Base-by-base conservation (phyloP, 108 stramenopile genomes). In the Cyclostephanos invisitatus region DNA sequence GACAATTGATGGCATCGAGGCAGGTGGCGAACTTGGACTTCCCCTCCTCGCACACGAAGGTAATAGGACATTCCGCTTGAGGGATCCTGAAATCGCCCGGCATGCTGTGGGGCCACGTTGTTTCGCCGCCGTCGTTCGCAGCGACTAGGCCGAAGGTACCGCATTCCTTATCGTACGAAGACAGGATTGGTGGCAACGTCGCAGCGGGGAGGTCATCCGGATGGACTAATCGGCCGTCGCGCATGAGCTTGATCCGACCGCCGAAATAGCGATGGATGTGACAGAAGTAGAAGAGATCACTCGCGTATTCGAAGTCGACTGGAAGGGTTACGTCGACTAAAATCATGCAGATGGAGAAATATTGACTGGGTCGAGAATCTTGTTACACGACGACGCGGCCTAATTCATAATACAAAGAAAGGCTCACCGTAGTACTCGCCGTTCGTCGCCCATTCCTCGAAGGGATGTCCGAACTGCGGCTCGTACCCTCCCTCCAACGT, bases 221-320 rank as follows among this genome's bases (percentile, higher is more conserved):
- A 24, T 77, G 61, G 50, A 77, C 27, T 11, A 64, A 22, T 9
- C 28, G 22, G 35, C 80, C 86, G 20, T 73, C 58, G 6, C 90
- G 75, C 2, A 89, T 67, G 22, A 94, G 73, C 67, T 91, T 85
- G 80, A 96, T 91, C 21, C 90, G 62, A 20, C 85, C 91, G 9
- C 77, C 71, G 84, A 92, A 86, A 20, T 54, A 61, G 64, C 80
- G 60, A 80, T 91, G 90, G 49, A 92, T 80, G 75, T 96, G 96
- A 74, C 96, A 96, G 67, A 94, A 96, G 77, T 94, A 94, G 59
- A 96, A 96, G 51, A 96, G 86, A 73, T 96, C 96, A 62, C 77
- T 18, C 3, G 64, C 70, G 53, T 63, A 83, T 11, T 49, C 54
- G 14, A 37, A 78, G 46, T 70, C 76, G 18, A 85, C 80, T 1